Base-by-base conservation (phyloP, 176 grass and related monocot genomes). In the Aegilops sharonensis region DNA sequence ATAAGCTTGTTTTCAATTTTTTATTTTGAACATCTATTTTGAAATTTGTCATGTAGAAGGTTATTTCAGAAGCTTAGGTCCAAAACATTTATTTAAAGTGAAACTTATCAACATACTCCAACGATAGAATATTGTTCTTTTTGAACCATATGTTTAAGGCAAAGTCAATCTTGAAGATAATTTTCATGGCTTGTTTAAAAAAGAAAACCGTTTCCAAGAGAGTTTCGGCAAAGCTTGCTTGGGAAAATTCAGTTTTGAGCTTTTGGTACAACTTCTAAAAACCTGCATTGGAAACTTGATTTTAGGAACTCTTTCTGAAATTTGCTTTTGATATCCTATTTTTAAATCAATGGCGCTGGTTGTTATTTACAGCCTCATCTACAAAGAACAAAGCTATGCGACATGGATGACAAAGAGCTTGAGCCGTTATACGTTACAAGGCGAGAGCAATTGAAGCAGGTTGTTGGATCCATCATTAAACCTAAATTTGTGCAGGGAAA, bases 331-430 rank as follows among this genome's bases (percentile, higher is more conserved):
- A 32, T 34, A 57, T 9, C 47, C 74, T 30, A 32, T 5, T 56
- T 77, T 56, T 32, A 6, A 78, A 34, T 64, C 21, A 56, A 56
- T 3, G 63, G 9, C 9, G 54, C 8, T 14, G 0, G 12, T 61
- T 78, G 43, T 78, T 72, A 11, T 85, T 88, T 87, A 21, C 92
- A 99, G 97, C 97, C 97, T 74, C 97, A 99, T 96, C 88, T 99
- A 40, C 94, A 96, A 96, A 96, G 97, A 92, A 99, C 97, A 77
- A 99, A 94, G 81, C 86, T 99, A 80, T 99, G 97, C 65, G 94
- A 99, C 4, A 81, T 99, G 92, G 91, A 94, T 31, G 97, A 99
- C 81, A 87, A 77, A 65, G 90, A 99, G 82, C 91, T 99, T 52
- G 94, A 94, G 23, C 87, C 86, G 40, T 80, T 88, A 29, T 99